phyloP scores from a whole-genome alignment of 345 rosid species.

The Salix purpurea region DNA sequence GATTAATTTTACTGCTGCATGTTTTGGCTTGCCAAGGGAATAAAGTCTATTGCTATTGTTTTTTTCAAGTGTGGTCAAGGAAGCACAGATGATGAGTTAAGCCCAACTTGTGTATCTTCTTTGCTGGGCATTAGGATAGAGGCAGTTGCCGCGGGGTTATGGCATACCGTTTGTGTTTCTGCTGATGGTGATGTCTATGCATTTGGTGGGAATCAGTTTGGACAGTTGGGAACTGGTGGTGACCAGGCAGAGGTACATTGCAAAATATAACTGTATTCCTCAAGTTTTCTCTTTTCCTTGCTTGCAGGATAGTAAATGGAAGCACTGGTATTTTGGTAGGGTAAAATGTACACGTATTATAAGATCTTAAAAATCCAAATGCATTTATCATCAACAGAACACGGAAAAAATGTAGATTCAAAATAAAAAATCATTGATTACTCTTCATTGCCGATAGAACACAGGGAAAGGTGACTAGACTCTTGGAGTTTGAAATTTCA shows the following conservation, averaged over 20 bases:
- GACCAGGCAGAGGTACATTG: slow-evolving; percentile 89
- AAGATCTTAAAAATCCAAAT: neutral
- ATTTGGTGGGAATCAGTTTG: slow-evolving; percentile 98
- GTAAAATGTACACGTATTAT: neutral
- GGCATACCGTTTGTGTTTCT: slow-evolving; percentile 93
- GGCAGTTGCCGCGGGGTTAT: slow-evolving; percentile 81
- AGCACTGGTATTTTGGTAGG: neutral
- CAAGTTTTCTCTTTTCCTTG: neutral
- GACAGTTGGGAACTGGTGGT: slow-evolving; percentile 92
- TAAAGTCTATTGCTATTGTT: slow-evolving; percentile 17
- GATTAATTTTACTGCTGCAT: slow-evolving; percentile 8
- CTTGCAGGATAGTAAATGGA: neutral
- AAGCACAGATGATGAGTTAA: slow-evolving; percentile 85
- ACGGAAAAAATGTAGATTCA: neutral
- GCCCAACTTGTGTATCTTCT: slow-evolving; percentile 83
- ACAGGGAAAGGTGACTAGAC: slow-evolving; percentile 31
- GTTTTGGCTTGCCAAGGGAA: neutral
- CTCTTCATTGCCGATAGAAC: slow-evolving; percentile 27
- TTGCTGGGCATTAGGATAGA: slow-evolving; percentile 72
- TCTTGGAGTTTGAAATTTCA: slow-evolving; percentile 40
- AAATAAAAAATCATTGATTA: neutral
- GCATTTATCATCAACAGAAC: neutral
- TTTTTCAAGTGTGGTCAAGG: slow-evolving; percentile 92
- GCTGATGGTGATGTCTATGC: slow-evolving; percentile 83
- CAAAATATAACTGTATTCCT: neutral